Conservation (phyloP, 1,284 basidiomycete species). For the Rhodotorula sp. region DNA sequence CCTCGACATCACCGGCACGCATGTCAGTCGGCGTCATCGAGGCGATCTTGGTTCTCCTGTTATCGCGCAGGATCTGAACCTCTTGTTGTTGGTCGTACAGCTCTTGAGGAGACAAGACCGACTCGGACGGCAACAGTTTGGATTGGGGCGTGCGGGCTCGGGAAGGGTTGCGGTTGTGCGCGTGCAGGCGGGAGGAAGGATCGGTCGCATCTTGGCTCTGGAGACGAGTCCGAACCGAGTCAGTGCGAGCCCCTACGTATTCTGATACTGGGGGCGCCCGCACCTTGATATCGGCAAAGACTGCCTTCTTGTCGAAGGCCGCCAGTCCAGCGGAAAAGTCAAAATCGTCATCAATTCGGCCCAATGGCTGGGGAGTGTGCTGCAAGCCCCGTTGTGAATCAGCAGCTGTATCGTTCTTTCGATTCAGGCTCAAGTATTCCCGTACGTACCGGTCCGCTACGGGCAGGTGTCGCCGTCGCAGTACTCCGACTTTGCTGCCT, state of each 20-base stretch:
- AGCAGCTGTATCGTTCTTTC: not conserved
- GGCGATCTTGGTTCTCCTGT: constrained; percentile 11
- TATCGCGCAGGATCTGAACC: not conserved
- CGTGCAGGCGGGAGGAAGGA: constrained; percentile 40
- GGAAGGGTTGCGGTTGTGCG: constrained; percentile 41
- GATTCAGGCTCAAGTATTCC: not conserved
- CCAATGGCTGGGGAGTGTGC: not conserved
- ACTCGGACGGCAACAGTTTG: constrained; percentile 32
- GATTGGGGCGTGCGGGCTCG: constrained; percentile 12
- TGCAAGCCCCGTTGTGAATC: not conserved
- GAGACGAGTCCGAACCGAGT: too few species aligned
- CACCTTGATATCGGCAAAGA: constrained; percentile 39
- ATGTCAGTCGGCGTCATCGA: constrained; percentile 6
- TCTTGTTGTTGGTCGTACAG: constrained; percentile 27
- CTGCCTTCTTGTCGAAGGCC: constrained; percentile 41
- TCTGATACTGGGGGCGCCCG: too few species aligned
- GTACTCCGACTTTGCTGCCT: not conserved
- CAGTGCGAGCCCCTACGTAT: too few species aligned
- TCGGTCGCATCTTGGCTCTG: constrained; percentile 41
- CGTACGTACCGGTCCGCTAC: not conserved
- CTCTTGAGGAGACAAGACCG: constrained; percentile 31
- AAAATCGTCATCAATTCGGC: constrained; percentile 38
- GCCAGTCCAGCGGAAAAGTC: constrained; percentile 36
- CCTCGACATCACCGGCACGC: constrained; percentile 12
- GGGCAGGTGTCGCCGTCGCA: not conserved